Base-by-base conservation (phyloP, 306 rosid species). In the Glycyrrhiza uralensis region DNA sequence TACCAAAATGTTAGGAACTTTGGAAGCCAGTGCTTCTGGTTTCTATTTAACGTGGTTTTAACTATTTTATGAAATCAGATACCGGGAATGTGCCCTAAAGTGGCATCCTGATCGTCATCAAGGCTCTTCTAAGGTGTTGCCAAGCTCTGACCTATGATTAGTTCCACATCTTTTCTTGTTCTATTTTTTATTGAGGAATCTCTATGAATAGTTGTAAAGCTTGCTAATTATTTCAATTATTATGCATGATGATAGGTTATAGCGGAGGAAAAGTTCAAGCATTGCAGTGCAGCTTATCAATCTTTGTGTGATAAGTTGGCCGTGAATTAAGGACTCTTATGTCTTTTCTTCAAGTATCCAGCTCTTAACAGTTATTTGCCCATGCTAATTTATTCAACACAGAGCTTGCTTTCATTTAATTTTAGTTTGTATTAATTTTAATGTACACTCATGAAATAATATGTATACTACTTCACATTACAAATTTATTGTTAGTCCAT, bases 31-130 rank as follows among this genome's bases (percentile, higher is more conserved):
- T 0, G 20, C 55, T 38, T 13, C 62, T 14, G 24, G 3, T 67
- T 33, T 46, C 41, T 26, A 19, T 32, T 15, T 7, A 15, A 24
- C 45, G 46, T 69, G 51, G 28, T 44, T 18, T 59, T 45, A 29
- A 66, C 75, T 38, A 5, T 19, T 50, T 69, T 64, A 13, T 23
- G 30, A 70, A 72, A 63, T 42, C 78, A 93, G 98, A 56, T 93
- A 90, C 80, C 86, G 93, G 22, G 42, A 54, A 22, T 93, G 92
- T 69, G 98, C 98, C 5, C 76, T 90, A 30, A 90, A 90, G 80
- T 93, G 97, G 97, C 98, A 93, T 78, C 98, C 98, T 1, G 93
- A 93, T 81, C 98, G 98, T 8, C 97, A 93, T 73, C 93, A 82
- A 32, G 93, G 97, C 67, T 78, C 90, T 82, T 87, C 90, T 66